Conservation (phyloP, 78 protist genomes). For the Dictyostelium brefeldianum region DNA sequence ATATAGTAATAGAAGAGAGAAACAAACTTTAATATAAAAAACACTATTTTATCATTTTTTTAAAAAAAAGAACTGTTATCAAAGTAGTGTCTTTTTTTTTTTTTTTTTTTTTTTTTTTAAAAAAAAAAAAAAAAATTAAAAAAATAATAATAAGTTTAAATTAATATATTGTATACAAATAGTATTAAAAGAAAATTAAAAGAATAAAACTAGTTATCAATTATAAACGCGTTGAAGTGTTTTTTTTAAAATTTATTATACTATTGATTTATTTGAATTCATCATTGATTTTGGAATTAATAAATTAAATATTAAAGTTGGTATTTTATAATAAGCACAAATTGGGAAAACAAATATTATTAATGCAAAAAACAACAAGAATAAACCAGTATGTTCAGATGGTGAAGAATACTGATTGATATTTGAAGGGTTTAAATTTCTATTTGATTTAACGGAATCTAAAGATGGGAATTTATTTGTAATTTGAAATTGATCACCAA, state of each 20-base stretch:
- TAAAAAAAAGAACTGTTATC: too few relatives aligned
- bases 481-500: conserved; percentile 51
- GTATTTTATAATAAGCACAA: conserved; percentile 46
- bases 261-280: conserved; percentile 7
- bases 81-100: too few relatives aligned
- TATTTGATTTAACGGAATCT: neutral
- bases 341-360: conserved; percentile 53
- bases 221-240: too few relatives aligned
- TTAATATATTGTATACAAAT: too few relatives aligned
- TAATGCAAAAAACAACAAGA: conserved; percentile 27
- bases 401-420: neutral
- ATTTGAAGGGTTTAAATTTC: neutral
- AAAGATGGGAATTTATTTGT: neutral
- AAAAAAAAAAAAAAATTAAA: too few relatives aligned
- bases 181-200: too few relatives aligned
- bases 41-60: too few relatives aligned
- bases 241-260: neutral
- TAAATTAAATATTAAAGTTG: conserved; percentile 7
- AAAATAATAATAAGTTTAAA: too few relatives aligned
- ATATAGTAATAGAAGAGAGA: too few relatives aligned
- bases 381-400: neutral
- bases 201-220: too few relatives aligned
- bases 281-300: neutral
- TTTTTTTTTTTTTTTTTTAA: too few relatives aligned
- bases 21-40: too few relatives aligned